These are phyloP conservation scores for Articulospora tetracladia DNA, from an alignment of 495 filamentous ascomycete genomes.

Conservation along the genomic window DNA sequence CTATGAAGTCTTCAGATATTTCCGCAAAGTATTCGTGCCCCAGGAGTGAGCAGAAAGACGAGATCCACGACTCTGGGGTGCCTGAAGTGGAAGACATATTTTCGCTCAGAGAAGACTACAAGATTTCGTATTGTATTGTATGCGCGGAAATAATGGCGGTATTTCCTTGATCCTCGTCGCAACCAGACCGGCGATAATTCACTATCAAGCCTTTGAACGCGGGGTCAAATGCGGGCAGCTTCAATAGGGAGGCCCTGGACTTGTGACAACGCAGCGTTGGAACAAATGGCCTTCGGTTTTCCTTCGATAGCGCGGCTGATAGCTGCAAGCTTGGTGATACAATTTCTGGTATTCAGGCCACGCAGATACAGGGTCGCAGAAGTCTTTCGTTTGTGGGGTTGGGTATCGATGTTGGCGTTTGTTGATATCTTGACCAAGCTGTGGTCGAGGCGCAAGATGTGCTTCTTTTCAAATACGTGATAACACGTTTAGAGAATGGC, in stretches of 20 bases:
- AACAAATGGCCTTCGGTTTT: too few relatives aligned
- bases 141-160: not conserved
- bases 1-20: conserved; percentile 97
- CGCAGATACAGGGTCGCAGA: not conserved
- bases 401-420: not conserved
- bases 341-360: not conserved
- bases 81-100: conserved; percentile 71
- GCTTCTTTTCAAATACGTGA: not conserved
- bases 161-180: not conserved
- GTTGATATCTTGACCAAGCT: not conserved
- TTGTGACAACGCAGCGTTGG: not conserved
- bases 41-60: conserved; percentile 89
- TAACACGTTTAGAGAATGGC: not conserved
- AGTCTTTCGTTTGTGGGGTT: not conserved
- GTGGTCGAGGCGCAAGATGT: not conserved
- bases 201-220: not conserved
- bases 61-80: conserved; percentile 93
- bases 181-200: not conserved
- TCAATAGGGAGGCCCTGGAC: not conserved
- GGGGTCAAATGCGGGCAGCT: not conserved
- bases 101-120: not conserved
- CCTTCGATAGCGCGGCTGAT: not conserved
- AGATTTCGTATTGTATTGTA: not conserved
- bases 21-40: conserved; percentile 99
- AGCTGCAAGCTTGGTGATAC: not conserved